phyloP scores from a whole-genome alignment of 108 stramenopile genomes.

The Licmophora abbreviata region DNA sequence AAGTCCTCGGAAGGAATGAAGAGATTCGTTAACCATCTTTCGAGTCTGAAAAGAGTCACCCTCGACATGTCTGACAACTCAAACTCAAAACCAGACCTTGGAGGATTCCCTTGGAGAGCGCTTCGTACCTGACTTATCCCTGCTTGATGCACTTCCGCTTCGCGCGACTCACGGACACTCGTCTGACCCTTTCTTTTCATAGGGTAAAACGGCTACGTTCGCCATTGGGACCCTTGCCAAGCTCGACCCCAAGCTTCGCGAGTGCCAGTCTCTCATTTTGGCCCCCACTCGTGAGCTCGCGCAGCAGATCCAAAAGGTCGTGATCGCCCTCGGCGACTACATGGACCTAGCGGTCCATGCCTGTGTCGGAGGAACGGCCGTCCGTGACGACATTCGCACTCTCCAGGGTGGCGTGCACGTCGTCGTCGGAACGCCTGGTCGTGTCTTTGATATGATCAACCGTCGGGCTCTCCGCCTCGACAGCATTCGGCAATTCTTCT shows the following conservation, averaged over 20 bases:
- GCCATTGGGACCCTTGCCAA: slow-evolving; percentile 96
- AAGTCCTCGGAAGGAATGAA: slow-evolving; percentile 53
- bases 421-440: slow-evolving; percentile 98
- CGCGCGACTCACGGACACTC: background rate
- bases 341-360: slow-evolving; percentile 97
- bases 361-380: slow-evolving; percentile 99
- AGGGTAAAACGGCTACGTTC: slow-evolving; percentile 99
- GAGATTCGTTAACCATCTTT: slow-evolving; percentile 90
- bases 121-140: background rate
- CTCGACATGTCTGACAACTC: slow-evolving; percentile 81
- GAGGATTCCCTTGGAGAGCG: background rate
- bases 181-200: slow-evolving; percentile 7
- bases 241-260: slow-evolving; percentile 81
- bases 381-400: slow-evolving; percentile 98
- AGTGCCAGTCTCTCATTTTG: slow-evolving; percentile 97
- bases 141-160: background rate
- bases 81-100: slow-evolving; percentile 87
- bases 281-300: slow-evolving; percentile 99
- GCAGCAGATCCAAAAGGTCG: slow-evolving; percentile 99
- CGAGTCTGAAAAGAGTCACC: slow-evolving; percentile 96
- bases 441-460: slow-evolving; percentile 99
- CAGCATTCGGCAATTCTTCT: slow-evolving; percentile 90
- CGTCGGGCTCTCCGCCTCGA: slow-evolving; percentile 93
- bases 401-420: slow-evolving; percentile 97
- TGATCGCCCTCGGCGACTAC: slow-evolving; percentile 97